Percentiles rank a stretch among this genome's conserved stretches.
phyloP scores from a whole-genome alignment of 176 grass and related monocot species.

The Triticum monococcum region DNA sequence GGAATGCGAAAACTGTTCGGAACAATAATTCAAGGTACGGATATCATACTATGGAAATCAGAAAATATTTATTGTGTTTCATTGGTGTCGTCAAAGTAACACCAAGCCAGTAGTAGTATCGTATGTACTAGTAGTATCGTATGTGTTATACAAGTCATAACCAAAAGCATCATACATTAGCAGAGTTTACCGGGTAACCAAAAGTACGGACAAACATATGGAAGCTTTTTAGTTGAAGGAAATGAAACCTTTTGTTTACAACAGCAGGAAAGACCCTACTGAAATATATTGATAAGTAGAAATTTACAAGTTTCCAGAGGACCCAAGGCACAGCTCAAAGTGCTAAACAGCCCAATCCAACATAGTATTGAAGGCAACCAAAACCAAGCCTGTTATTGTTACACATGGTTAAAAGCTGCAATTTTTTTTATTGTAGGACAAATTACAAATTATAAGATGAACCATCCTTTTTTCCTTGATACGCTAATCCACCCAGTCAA shows the following conservation, averaged over 20 bases:
- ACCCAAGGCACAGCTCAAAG: not conserved
- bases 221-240: not conserved
- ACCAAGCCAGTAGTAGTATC: conserved; percentile 12
- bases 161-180: not conserved
- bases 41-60: conserved; percentile 13
- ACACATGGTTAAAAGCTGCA: not conserved
- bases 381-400: not conserved
- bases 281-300: not conserved
- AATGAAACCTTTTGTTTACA: not conserved
- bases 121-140: not conserved
- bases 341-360: not conserved
- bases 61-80: conserved; percentile 24
- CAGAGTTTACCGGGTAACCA: conserved; percentile 24
- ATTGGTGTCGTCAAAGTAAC: conserved; percentile 12
- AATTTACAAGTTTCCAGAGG: not conserved
- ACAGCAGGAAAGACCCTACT: not conserved
- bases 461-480: not conserved
- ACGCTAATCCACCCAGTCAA: not conserved
- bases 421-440: not conserved
- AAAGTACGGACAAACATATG: not conserved
- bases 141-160: conserved; percentile 7
- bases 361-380: not conserved
- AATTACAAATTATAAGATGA: not conserved
- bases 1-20: conserved; percentile 97
- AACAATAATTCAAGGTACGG: conserved; percentile 96